Base-by-base conservation (phyloP, 805 yeast species). In the Candida parachauliodes region DNA sequence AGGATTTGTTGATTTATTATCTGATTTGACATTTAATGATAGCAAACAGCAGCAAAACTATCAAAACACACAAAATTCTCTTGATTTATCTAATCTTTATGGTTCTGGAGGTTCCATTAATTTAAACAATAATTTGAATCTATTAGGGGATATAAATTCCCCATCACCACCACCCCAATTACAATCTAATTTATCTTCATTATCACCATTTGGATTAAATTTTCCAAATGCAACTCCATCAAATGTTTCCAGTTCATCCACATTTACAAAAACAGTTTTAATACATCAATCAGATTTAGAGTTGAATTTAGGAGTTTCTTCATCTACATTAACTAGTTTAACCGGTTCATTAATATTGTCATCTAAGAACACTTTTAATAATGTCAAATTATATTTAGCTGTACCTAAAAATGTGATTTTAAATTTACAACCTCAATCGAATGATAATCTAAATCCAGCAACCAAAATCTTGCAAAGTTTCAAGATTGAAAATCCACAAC, bases 371-470 rank as follows among this genome's bases (percentile, higher is more conserved):
- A 50, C 68, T 30, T 57, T 83, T 23, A 57, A 72, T 6, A 68
- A 72, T 41, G 57, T 85, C 30, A 74, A 76, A 42, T 76, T 82
- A 47, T 67, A 78, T 52, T 57, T 83, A 26, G 93, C 95, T 0
- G 88, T 80, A 22, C 87, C 94, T 37, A 81, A 79, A 50, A 52
- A 72, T 6, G 73, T 81, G 51, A 65, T 65, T 34, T 65, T 85
- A 45, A 70, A 65, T 36, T 70, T 85, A 53, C 67, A 72, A 40
- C 80, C 88, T 1, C 88, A 82, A 55, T 69, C 82, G 7, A 70
- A 76, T 37, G 77, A 74, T 39, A 51, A 57, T 21, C 50, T 85
- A n/a, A 66, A 68, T 40, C 71, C 76, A 2, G 68, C 66, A 37
- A 66, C 64, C 32, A 57, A 54, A 24, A 65, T 83, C 12, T 57